phyloP scores from a whole-genome alignment of 768 basidiomycete species.

The Auricularia sp. region DNA sequence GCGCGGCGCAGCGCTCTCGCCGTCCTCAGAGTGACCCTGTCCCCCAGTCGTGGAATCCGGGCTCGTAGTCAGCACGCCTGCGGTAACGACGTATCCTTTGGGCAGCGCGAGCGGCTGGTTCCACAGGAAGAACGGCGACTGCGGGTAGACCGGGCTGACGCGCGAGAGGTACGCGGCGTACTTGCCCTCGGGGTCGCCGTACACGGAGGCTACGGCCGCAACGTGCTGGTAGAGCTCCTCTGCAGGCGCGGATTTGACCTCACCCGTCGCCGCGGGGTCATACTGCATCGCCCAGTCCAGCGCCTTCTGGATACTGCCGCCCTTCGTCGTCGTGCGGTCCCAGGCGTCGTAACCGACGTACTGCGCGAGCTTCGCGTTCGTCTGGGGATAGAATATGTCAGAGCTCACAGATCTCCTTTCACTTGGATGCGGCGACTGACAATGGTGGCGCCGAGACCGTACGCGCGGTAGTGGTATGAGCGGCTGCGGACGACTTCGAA shows the following conservation, averaged over 20 bases:
- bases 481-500: slow-evolving; percentile 49
- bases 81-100: not conserved
- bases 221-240: slow-evolving; percentile 45
- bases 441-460: slow-evolving; percentile 59
- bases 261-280: slow-evolving; percentile 6
- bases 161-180: slow-evolving; percentile 34
- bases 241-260: slow-evolving; percentile 3
- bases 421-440: slow-evolving; percentile 22
- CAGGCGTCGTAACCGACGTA: slow-evolving; percentile 40
- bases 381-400: slow-evolving; percentile 19
- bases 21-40: too few species aligned
- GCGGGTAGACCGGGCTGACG: slow-evolving; percentile 28
- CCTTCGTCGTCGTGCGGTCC: slow-evolving; percentile 34
- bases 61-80: not conserved
- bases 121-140: slow-evolving; percentile 42
- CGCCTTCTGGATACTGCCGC: slow-evolving; percentile 47
- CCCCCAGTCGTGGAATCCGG: too few species aligned
- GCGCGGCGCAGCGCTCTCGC: too few species aligned
- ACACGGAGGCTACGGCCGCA: slow-evolving; percentile 44
- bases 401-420: too few species aligned
- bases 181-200: slow-evolving; percentile 52
- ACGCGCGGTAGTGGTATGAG: slow-evolving; percentile 57
- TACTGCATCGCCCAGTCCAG: slow-evolving; percentile 42
- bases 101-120: slow-evolving; percentile 36
- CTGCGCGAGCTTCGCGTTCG: slow-evolving; percentile 43